Evolutionary conservation across 345 rosid genomes (phyloP), one percentile per base, ranked within the genome.

Genomic region (Citrus cavaleriei): DNA sequence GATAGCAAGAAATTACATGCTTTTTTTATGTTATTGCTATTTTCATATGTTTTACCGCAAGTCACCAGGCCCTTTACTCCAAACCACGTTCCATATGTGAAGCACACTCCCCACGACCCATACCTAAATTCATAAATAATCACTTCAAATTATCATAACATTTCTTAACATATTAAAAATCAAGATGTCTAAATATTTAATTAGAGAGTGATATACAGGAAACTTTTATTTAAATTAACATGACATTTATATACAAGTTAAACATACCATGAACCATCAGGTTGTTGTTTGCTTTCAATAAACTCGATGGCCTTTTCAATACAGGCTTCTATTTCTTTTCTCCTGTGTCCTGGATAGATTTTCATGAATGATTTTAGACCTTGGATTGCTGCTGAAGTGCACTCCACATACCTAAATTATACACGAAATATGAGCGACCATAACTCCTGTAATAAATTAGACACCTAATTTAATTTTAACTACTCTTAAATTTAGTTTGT

Each of bases 41-140:
- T 86, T 12, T 82, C 57, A 21, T 87, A 88, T 2, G 78, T 88
- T 77, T 60, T 80, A 1, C 92, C 98, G 4, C 60, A 80, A 9
- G 83, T 87, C 61, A 90, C 86, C 6, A 93, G 37, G 1, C 95
- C 93, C 55, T 81, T 85, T 35, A 91, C 71, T 13, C 94, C 98
- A 61, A 90, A 91, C 95, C 95, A 93, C 40, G 98, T 90, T 42
- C 94, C 95, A 24, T 90, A 93, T 1, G 89, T 88, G 88, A 87
- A 91, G 84, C 98, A 93, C 22, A 89, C 88, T 70, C 95, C 95
- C 96, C 98, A 93, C 0, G 92, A 89, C 0, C 95, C 98, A 32
- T 91, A 91, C 97, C 92, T 92, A 51, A 10, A 16, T 51, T 4
- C 57, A 16, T 18, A 18, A 13, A 51, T 51, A 14, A 51, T 51